Conservation (phyloP, 257 asterid species). For the Ballota nigra region DNA sequence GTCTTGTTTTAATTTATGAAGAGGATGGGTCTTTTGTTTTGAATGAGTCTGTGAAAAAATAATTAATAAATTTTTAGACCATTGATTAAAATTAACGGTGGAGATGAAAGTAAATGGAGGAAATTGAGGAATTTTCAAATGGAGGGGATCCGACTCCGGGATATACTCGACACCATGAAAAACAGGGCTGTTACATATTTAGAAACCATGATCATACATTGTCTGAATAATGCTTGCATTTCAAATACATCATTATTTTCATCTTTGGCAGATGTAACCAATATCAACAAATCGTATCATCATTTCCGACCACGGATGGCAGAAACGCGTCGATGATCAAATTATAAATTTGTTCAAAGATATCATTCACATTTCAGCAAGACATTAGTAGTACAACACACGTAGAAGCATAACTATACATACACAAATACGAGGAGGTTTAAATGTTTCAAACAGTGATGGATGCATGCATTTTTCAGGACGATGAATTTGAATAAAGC, state of each 20-base stretch:
- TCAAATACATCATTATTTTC: neutral
- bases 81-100: no score
- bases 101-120: no score
- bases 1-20: no score
- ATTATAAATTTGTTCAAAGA: neutral
- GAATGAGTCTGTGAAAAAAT: no score
- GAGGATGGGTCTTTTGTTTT: no score
- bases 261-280: neutral
- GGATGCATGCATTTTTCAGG: no score
- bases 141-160: no score
- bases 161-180: neutral
- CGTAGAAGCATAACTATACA: no score
- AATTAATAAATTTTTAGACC: no score
- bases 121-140: no score
- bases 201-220: neutral
- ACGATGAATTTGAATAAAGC: neutral
- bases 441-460: no score
- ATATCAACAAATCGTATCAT: neutral
- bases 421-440: neutral
- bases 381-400: neutral
- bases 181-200: neutral
- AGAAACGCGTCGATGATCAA: neutral
- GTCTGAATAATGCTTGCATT: neutral
- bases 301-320: neutral
- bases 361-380: neutral